A percentile compares a stretch with the other conserved stretches of the same genome.
phyloP scores from a whole-genome alignment of 2,329 filamentous ascomycete genomes.

The Sphaerulina musiva region DNA sequence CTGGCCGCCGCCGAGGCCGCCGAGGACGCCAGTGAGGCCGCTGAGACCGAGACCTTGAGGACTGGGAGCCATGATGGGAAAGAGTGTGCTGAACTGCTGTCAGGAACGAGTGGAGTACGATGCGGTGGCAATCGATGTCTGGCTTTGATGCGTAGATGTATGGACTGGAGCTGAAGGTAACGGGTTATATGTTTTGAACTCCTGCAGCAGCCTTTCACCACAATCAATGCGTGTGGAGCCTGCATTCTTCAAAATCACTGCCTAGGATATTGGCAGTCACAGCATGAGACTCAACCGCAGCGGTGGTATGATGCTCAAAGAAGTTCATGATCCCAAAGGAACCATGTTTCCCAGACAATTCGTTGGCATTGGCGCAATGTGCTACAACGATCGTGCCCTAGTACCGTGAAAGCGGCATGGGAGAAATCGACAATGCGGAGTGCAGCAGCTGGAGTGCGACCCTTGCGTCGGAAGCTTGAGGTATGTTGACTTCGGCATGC shows the following conservation, averaged over 20 bases:
- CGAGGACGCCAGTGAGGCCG: neutral
- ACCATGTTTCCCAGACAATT: neutral
- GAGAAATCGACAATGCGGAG: neutral
- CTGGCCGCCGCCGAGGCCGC: neutral
- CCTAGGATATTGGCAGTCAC: neutral
- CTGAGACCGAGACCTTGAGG: neutral
- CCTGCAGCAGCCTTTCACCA: neutral
- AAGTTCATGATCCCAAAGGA: neutral
- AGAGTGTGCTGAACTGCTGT: neutral
- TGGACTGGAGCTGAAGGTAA: neutral
- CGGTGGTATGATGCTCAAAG: too few relatives aligned
- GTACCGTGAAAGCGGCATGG: neutral
- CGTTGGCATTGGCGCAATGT: neutral
- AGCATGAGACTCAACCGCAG: neutral
- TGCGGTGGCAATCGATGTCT: neutral
- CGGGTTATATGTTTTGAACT: neutral
- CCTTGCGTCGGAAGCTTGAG: constrained; percentile 5
- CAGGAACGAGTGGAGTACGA: neutral
- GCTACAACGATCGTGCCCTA: neutral
- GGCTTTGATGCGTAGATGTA: neutral
- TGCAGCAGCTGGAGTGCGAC: neutral
- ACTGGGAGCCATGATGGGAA: constrained; percentile 5
- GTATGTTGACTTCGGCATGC: constrained; percentile 8
- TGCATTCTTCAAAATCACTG: neutral
- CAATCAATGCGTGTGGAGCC: neutral